Conservation (phyloP, 148 eudicot species). For the Rhododendron vialii region DNA sequence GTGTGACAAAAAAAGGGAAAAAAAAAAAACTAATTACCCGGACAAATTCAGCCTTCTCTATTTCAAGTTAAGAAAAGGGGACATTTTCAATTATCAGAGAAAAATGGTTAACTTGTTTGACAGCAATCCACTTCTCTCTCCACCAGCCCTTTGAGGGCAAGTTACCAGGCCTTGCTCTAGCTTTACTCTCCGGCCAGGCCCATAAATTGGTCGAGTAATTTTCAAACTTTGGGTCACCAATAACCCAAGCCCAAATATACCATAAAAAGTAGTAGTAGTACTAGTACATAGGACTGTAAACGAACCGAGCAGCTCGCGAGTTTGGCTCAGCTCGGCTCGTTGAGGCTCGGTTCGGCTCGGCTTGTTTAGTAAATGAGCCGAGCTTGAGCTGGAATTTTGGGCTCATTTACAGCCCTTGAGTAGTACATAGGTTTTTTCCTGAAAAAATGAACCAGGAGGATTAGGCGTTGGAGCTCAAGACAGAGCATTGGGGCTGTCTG, state of each 20-base stretch:
- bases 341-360: no score
- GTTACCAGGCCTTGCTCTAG: not conserved
- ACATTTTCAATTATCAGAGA: not conserved
- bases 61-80: not conserved
- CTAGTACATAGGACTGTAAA: no score
- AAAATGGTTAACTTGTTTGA: not conserved
- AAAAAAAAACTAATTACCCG: no score
- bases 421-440: no score
- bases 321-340: no score
- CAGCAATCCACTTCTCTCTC: not conserved
- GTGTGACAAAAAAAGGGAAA: no score
- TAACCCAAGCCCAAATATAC: not conserved
- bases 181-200: not conserved
- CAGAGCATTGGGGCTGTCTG: not conserved
- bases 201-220: not conserved
- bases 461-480: not conserved
- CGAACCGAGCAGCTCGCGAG: no score
- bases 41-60: not conserved
- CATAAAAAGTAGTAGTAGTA: no score
- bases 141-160: not conserved
- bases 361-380: no score
- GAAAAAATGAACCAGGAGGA: not conserved
- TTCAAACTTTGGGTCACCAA: not conserved
- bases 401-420: no score
- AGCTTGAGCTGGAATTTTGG: no score